These are phyloP conservation scores for Anthoceros angustus DNA, from an alignment of 225 moss, liverwort and hornwort species.

Conservation along the genomic window DNA sequence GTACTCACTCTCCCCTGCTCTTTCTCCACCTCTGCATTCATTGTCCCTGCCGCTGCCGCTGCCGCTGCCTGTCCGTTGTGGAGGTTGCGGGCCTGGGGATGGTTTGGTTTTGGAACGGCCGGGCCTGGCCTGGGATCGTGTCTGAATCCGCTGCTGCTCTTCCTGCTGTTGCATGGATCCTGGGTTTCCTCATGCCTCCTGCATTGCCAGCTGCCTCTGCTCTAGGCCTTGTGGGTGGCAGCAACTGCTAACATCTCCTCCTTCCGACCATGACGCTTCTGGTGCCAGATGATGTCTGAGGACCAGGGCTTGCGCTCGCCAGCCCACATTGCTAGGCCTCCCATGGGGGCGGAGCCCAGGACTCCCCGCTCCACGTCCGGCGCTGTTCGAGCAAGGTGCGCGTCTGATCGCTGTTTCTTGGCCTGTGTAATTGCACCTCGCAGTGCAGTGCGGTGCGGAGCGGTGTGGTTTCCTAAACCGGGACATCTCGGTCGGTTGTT, in stretches of 20 bases:
- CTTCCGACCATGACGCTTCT: not conserved
- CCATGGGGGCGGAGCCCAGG: not conserved
- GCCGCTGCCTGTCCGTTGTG: not conserved
- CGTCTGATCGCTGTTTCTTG: not conserved
- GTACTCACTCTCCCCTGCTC: not conserved
- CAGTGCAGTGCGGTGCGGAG: not conserved
- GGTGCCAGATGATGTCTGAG: conserved; percentile 1
- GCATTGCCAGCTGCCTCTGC: not conserved
- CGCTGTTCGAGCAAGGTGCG: not conserved
- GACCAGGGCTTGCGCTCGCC: conserved; percentile 1
- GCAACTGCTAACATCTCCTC: not conserved
- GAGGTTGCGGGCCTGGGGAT: not conserved
- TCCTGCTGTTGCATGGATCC: not conserved
- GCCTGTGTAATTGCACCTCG: not conserved
- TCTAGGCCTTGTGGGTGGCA: not conserved
- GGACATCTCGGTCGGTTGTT: not conserved
- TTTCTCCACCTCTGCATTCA: not conserved
- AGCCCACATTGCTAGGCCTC: not conserved
- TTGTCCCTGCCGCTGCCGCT: not conserved
- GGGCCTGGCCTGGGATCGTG: not conserved
- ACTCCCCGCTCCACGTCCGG: not conserved
- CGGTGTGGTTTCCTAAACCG: not conserved
- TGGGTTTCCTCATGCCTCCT: too few species aligned
- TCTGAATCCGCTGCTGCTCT: not conserved
- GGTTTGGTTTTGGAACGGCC: not conserved